phyloP scores from a whole-genome alignment of 2,329 filamentous ascomycete species.

The Colletotrichum melonis region DNA sequence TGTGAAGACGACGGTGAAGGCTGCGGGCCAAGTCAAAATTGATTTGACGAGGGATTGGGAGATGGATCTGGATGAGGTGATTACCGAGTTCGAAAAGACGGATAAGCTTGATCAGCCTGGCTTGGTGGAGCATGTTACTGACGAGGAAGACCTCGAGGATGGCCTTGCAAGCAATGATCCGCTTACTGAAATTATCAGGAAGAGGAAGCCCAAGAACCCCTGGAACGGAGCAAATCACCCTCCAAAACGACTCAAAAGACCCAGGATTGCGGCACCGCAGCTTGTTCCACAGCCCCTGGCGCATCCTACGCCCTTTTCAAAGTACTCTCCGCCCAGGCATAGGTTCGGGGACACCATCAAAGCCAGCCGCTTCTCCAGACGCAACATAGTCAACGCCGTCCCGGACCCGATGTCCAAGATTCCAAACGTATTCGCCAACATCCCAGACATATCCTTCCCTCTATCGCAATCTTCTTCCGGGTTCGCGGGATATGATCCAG shows the following conservation, averaged over 20 bases:
- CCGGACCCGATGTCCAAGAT: not conserved
- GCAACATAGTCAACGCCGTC: not conserved
- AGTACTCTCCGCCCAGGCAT: not conserved
- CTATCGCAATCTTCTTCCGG: not conserved
- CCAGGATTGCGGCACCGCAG: not conserved
- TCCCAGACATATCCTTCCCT: not conserved
- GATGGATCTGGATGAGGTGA: not conserved
- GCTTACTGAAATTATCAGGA: not conserved
- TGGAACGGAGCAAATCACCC: not conserved
- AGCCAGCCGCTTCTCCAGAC: not conserved
- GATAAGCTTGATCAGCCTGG: not conserved
- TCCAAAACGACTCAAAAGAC: not conserved
- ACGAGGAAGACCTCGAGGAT: not conserved
- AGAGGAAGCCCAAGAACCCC: not conserved
- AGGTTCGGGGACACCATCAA: not conserved
- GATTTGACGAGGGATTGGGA: not conserved
- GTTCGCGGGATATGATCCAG: too few relatives aligned
- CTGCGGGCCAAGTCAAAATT: not conserved
- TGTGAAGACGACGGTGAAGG: not conserved
- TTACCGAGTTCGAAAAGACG: not conserved
- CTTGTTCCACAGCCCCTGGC: not conserved
- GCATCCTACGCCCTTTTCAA: not conserved
- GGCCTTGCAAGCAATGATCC: not conserved
- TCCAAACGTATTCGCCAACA: not conserved
- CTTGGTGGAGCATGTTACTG: too few relatives aligned